Evolutionary conservation across 1,284 basidiomycete species (phyloP).

Genomic region (Leccinum insigne): DNA sequence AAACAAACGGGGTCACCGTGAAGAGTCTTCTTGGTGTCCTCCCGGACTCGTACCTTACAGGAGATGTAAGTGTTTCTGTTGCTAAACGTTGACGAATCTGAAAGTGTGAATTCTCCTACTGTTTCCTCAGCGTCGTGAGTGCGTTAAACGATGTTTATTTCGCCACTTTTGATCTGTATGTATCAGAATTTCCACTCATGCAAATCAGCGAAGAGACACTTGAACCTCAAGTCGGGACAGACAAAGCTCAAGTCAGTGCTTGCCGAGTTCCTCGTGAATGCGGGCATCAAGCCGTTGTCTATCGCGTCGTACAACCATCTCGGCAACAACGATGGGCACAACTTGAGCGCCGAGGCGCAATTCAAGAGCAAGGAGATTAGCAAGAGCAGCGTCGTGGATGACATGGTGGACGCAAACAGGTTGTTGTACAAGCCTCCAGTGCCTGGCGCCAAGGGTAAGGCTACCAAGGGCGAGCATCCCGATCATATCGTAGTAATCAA

Average conservation of each 20-base stretch:
- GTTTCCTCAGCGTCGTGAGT: too few relatives aligned
- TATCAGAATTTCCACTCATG: too few relatives aligned
- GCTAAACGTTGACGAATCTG: too few relatives aligned
- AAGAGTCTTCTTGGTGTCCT: too few relatives aligned
- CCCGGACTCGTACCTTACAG: too few relatives aligned
- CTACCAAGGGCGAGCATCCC: conserved; percentile 88
- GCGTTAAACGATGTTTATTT: too few relatives aligned
- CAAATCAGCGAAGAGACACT: too few relatives aligned
- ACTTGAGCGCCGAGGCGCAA: conserved; percentile 90
- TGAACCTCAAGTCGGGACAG: conserved; percentile 90
- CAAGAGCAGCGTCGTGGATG: conserved; percentile 97
- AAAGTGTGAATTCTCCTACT: too few relatives aligned
- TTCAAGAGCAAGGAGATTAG: conserved; percentile 99
- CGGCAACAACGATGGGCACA: conserved; percentile 97
- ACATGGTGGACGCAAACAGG: conserved; percentile 93
- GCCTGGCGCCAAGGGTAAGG: conserved; percentile 61
- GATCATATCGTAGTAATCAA: conserved; percentile 98
- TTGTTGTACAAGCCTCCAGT: conserved; percentile 85
- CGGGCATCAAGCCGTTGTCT: conserved; percentile 97
- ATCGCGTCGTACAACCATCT: conserved; percentile 99
- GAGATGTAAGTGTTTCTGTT: too few relatives aligned
- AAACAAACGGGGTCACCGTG: too few relatives aligned
- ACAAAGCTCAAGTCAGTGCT: conserved; percentile 96
- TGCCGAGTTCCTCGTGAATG: conserved; percentile 98
- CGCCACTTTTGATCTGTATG: too few relatives aligned